Base-by-base conservation (phyloP, 129 eudicot species). In the Escallonia herrerae region DNA sequence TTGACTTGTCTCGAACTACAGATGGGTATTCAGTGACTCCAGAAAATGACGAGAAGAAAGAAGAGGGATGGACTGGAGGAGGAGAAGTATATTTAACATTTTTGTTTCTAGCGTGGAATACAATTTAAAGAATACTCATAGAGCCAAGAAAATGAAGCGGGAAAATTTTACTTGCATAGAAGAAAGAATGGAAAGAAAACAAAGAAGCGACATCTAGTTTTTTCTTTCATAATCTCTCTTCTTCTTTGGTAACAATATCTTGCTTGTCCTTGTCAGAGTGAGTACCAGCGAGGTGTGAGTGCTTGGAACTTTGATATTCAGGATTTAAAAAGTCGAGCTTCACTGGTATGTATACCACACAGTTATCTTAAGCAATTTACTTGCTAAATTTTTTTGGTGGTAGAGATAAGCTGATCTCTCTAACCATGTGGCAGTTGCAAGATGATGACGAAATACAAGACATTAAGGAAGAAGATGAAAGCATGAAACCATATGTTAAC, bases 281-380 rank as follows among this genome's bases (percentile, higher is more conserved):
- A 89, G 86, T 93, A 93, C 77, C 90, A 93, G 73, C 86, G 96
- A 83, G 99, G 99, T 73, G 99, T 93, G 38, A 93, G 99, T 80
- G 96, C 95, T 39, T 93, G 99, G 99, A 93, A 93, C 84, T 93
- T 93, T 70, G 95, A 93, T 68, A 38, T 93, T 69, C 90, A 89
- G 77, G 99, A 93, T 82, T 80, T 93, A 56, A 93, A 93, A 78
- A 74, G 80, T 65, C 91, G 79, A 86, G 99, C 99, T 54, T 83
- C 99, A 57, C 65, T 89, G 89, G 99, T 93, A 82, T 72, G 80
- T 79, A 59, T 69, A 10, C 40, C 48, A 57, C 4, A 38, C 63
- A 42, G 37, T 48, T 78, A 61, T 46, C 58, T 44, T 8, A 44
- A 3, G 54, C 14, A 59, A 11, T 74, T 51, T 67, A 44, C 54